Conservation (phyloP, 2,329 filamentous ascomycete genomes). For the Pseudogymnoascus sp. region DNA sequence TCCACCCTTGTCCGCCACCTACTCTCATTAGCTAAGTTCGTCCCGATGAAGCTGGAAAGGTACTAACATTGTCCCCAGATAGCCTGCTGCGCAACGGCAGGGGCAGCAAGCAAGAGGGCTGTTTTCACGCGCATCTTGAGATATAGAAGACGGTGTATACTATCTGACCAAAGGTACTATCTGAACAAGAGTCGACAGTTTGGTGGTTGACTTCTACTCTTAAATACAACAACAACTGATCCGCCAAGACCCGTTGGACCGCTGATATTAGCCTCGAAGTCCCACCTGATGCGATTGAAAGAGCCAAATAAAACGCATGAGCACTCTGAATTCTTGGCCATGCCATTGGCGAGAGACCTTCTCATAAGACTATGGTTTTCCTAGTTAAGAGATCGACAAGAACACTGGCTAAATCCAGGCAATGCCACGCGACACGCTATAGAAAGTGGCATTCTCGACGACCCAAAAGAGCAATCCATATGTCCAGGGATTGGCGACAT, state of each 20-base stretch:
- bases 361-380: neutral
- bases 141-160: neutral
- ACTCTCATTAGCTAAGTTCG: neutral
- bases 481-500: neutral
- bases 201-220: neutral
- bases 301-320: neutral
- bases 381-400: neutral
- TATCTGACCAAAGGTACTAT: neutral
- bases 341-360: neutral
- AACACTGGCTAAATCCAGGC: neutral
- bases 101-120: slow-evolving; percentile 1
- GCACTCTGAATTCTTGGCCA: neutral
- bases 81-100: neutral
- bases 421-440: neutral
- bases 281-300: neutral
- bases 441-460: neutral
- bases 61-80: slow-evolving; percentile 1
- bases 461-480: neutral
- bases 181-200: neutral
- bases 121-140: neutral
- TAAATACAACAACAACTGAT: neutral
- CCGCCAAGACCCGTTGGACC: neutral
- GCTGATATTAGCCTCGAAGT: slow-evolving; percentile 1
- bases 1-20: slow-evolving; percentile 14
- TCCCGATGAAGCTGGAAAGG: neutral